A percentile compares a stretch with the other conserved stretches of the same genome.
phyloP scores from a whole-genome alignment of 495 filamentous ascomycete species.

The Pseudomonodictys pantanalensis region DNA sequence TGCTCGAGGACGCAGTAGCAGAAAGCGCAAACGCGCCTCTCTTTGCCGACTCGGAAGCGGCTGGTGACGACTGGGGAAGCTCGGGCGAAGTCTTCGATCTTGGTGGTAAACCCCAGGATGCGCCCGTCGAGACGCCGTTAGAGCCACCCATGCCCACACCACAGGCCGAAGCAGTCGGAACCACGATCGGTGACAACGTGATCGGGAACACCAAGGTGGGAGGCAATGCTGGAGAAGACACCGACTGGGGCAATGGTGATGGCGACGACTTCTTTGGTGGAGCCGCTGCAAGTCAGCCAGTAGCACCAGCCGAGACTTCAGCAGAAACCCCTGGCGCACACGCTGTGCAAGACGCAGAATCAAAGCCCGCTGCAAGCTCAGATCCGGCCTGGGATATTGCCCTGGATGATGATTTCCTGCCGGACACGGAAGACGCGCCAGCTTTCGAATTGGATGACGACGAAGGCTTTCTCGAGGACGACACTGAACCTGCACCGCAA shows the following conservation, averaged over 20 bases:
- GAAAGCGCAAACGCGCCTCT: conserved; percentile 25
- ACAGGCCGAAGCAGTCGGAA: conserved; percentile 12
- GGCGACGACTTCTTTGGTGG: conserved; percentile 24
- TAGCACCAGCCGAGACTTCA: not conserved
- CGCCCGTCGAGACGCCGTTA: not conserved
- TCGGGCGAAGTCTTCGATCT: conserved; percentile 32
- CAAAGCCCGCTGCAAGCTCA: conserved; percentile 48
- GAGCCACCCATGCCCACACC: conserved; percentile 14
- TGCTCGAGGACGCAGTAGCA: conserved; percentile 30
- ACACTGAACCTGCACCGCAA: conserved; percentile 6
- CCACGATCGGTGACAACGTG: conserved; percentile 16
- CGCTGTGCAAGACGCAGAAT: conserved; percentile 1
- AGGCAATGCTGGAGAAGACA: conserved; percentile 24
- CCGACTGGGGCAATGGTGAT: conserved; percentile 31
- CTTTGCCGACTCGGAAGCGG: conserved; percentile 5
- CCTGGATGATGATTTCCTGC: conserved; percentile 73
- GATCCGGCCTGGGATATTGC: conserved; percentile 81
- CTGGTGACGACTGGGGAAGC: conserved; percentile 28
- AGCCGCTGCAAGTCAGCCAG: not conserved
- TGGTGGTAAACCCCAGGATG: conserved; percentile 27
- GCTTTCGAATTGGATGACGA: conserved; percentile 67
- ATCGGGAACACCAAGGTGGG: conserved; percentile 15
- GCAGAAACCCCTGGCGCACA: not conserved
- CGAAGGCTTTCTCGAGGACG: conserved; percentile 68
- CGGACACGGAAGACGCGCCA: conserved; percentile 59